A percentile compares a stretch with the other conserved stretches of the same genome.
These are phyloP conservation scores for Aspergillus sp. DNA, from an alignment of 2,329 filamentous ascomycete species.

Conservation along the genomic window DNA sequence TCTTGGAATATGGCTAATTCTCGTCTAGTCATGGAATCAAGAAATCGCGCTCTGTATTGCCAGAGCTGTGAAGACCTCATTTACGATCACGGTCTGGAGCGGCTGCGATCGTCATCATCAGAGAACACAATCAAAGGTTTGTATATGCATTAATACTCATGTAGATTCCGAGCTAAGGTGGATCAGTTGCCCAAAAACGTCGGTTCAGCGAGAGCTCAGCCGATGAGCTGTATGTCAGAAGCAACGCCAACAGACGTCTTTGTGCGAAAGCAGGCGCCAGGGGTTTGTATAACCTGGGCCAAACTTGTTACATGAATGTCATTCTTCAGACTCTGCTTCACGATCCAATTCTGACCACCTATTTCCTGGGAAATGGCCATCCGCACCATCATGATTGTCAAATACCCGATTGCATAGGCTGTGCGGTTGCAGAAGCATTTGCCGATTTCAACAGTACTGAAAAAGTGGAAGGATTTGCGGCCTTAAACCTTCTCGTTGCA, in stretches of 20 bases:
- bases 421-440: constrained; percentile 63
- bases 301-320: constrained; percentile 97
- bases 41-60: constrained; percentile 40
- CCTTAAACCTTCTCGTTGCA: constrained; percentile 81
- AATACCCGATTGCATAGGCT: constrained; percentile 57
- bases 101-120: constrained; percentile 27
- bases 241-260: constrained; percentile 75
- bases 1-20: constrained; percentile 6
- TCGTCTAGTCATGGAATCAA: constrained; percentile 40
- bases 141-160: background rate
- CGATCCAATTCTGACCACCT: constrained; percentile 87
- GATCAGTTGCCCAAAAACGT: constrained; percentile 33
- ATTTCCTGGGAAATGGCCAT: constrained; percentile 89
- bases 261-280: constrained; percentile 85
- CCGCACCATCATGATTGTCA: constrained; percentile 71
- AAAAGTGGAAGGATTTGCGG: constrained; percentile 82
- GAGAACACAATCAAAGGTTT: constrained; percentile 23
- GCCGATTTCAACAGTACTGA: constrained; percentile 61
- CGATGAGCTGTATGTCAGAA: constrained; percentile 72
- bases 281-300: constrained; percentile 96
- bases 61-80: constrained; percentile 42
- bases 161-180: constrained; percentile 6
- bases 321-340: constrained; percentile 91
- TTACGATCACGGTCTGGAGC: constrained; percentile 42
- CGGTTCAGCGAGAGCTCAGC: constrained; percentile 50